Evolutionary conservation across 2,329 filamentous ascomycete species (phyloP).

Genomic region (Nannizziopsis barbatae): DNA sequence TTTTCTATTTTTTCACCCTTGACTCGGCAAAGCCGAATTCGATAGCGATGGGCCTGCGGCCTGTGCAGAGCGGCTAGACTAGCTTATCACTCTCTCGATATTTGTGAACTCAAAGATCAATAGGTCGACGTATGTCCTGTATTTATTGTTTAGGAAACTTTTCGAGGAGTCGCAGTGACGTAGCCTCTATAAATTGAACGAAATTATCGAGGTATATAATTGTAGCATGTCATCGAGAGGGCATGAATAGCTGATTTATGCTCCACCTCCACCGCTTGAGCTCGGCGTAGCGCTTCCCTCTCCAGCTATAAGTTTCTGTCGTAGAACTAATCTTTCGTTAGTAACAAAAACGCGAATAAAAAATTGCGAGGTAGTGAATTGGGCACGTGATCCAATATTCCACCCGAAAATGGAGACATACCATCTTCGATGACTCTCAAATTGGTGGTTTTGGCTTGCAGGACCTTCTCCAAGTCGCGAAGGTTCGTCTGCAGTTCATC

Average conservation of each 20-base stretch:
- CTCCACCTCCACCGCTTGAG: constrained; percentile 1
- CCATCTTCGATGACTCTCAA: constrained; percentile 81
- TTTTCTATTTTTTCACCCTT: too few relatives aligned
- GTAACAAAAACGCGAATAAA: not conserved
- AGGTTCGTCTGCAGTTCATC: constrained; percentile 55
- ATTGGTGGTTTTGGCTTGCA: constrained; percentile 70
- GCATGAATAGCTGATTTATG: not conserved
- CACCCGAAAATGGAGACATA: constrained; percentile 29
- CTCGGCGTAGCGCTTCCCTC: constrained; percentile 17
- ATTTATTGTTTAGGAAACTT: too few relatives aligned
- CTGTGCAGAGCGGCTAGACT: too few relatives aligned
- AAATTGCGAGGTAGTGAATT: not conserved
- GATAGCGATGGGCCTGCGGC: too few relatives aligned
- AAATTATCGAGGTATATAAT: too few relatives aligned
- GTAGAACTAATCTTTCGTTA: constrained; percentile 33
- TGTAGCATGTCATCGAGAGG: too few relatives aligned
- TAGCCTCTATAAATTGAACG: too few relatives aligned
- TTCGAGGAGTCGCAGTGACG: too few relatives aligned
- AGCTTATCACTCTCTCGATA: too few relatives aligned
- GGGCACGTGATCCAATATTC: not conserved
- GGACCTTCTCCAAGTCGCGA: constrained; percentile 56
- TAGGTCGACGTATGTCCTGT: too few relatives aligned
- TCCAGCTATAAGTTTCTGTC: constrained; percentile 42
- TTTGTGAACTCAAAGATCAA: too few relatives aligned
- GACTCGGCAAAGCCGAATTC: too few relatives aligned